A percentile compares a stretch with the other conserved stretches of the same genome.
Evolutionary conservation across 768 basidiomycete species (phyloP).

Genomic region (Pholiota conissans): DNA sequence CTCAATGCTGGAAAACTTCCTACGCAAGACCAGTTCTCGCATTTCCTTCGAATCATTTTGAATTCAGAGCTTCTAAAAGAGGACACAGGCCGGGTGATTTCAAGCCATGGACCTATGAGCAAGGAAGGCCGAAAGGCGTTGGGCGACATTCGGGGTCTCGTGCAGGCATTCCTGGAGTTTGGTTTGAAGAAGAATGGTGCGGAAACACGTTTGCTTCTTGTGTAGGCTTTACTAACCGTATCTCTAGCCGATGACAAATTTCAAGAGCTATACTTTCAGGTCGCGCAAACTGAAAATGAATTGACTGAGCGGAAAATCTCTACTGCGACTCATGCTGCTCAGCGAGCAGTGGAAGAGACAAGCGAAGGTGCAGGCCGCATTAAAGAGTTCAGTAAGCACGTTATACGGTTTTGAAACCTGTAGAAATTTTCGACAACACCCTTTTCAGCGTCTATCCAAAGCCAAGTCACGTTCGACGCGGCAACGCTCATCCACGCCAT

Average conservation of each 20-base stretch:
- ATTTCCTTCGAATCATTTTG: constrained; percentile 24
- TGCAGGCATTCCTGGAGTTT: constrained; percentile 33
- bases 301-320: background rate
- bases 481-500: constrained; percentile 27
- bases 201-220: constrained; percentile 1
- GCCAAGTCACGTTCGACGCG: constrained; percentile 29
- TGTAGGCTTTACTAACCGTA: background rate
- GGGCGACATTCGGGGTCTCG: constrained; percentile 24
- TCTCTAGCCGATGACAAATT: constrained; percentile 34
- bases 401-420: background rate
- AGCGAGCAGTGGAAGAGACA: constrained; percentile 10
- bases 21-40: constrained; percentile 34
- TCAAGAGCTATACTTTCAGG: constrained; percentile 35
- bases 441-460: constrained; percentile 18
- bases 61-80: constrained; percentile 27
- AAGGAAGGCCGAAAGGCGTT: constrained; percentile 28
- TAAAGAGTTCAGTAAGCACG: constrained; percentile 15
- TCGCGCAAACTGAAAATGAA: constrained; percentile 17
- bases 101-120: constrained; percentile 28
- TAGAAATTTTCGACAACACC: background rate
- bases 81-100: constrained; percentile 4
- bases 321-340: constrained; percentile 16
- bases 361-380: constrained; percentile 10
- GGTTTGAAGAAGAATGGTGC: constrained; percentile 39
- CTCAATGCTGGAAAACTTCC: constrained; percentile 39